These are phyloP conservation scores for Arthromyces matolae DNA, from an alignment of 768 basidiomycete species.

Conservation along the genomic window DNA sequence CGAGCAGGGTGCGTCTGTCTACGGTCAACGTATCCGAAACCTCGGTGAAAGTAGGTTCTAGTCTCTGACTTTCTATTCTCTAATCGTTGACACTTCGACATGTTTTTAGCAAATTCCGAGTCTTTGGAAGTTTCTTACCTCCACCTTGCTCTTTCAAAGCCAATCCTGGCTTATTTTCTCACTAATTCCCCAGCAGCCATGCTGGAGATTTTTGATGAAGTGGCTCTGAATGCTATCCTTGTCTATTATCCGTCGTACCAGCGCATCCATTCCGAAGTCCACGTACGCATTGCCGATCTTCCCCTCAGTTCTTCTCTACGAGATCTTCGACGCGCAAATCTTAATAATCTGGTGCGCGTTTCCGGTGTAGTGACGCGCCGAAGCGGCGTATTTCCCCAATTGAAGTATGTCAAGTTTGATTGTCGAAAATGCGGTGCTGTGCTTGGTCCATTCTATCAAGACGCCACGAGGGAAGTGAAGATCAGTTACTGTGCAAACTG, in stretches of 20 bases:
- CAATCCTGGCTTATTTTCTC: conserved; percentile 95
- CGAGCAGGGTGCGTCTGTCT: conserved; percentile 86
- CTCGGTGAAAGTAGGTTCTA: conserved; percentile 83
- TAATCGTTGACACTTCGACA: conserved; percentile 7
- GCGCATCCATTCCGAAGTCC: conserved; percentile 96
- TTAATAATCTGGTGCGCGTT: conserved; percentile 94
- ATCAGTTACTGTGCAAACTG: conserved; percentile 94
- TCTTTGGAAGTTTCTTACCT: conserved; percentile 96
- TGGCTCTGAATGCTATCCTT: conserved; percentile 90
- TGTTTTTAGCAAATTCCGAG: conserved; percentile 80
- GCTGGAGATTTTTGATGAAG: conserved; percentile 92
- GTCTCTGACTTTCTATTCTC: background rate
- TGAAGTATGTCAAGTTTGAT: conserved; percentile 99
- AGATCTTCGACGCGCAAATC: conserved; percentile 85
- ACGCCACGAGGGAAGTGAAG: conserved; percentile 89
- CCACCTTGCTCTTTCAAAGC: conserved; percentile 89
- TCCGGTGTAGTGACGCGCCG: conserved; percentile 94
- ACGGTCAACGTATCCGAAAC: conserved; percentile 88
- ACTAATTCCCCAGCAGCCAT: conserved; percentile 92
- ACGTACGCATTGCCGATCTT: conserved; percentile 93
- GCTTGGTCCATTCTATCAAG: conserved; percentile 97
- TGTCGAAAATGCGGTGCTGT: conserved; percentile 93
- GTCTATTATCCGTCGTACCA: conserved; percentile 95
- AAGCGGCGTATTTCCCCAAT: conserved; percentile 96
- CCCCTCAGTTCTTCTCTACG: conserved; percentile 88